Conservation (phyloP, 306 rosid genomes). For the Aeschynomene evenia region DNA sequence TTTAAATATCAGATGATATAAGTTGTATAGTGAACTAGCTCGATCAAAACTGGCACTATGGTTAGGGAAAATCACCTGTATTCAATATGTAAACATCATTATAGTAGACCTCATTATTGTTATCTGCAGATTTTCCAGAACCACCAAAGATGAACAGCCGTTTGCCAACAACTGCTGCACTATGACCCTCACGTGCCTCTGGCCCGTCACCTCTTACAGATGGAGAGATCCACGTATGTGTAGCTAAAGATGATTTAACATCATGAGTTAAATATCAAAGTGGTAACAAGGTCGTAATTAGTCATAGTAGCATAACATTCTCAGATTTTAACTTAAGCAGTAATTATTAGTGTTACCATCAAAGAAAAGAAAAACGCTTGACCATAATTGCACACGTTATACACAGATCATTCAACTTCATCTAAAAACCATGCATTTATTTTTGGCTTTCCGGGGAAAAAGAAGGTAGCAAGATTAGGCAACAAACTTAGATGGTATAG, state of each 20-base stretch:
- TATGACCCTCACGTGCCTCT: slow-evolving; percentile 95
- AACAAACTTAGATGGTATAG: not conserved
- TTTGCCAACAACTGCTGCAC: slow-evolving; percentile 84
- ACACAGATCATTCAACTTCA: slow-evolving; percentile 18
- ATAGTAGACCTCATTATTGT: slow-evolving; percentile 66
- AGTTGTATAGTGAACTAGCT: not conserved
- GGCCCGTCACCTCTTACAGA: slow-evolving; percentile 87
- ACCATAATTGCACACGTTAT: not conserved
- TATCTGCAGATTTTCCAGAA: slow-evolving; percentile 79
- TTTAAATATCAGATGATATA: not conserved
- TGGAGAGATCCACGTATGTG: slow-evolving; percentile 81
- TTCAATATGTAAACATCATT: slow-evolving; percentile 92
- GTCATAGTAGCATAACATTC: slow-evolving; percentile 19
- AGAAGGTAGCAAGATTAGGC: not conserved
- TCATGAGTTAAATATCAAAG: slow-evolving; percentile 1
- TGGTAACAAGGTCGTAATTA: not conserved
- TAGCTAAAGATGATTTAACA: slow-evolving; percentile 48
- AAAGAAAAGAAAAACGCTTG: not conserved
- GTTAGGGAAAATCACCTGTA: slow-evolving; percentile 57
- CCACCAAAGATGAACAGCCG: slow-evolving; percentile 91
- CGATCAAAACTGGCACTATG: slow-evolving; percentile 12
- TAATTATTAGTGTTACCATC: not conserved
- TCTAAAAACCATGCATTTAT: slow-evolving; percentile 5
- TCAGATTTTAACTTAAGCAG: not conserved
- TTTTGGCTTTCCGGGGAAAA: slow-evolving; percentile 7